These are phyloP conservation scores for Chionographis japonica DNA, from an alignment of 106 monocot genomes.

Conservation along the genomic window DNA sequence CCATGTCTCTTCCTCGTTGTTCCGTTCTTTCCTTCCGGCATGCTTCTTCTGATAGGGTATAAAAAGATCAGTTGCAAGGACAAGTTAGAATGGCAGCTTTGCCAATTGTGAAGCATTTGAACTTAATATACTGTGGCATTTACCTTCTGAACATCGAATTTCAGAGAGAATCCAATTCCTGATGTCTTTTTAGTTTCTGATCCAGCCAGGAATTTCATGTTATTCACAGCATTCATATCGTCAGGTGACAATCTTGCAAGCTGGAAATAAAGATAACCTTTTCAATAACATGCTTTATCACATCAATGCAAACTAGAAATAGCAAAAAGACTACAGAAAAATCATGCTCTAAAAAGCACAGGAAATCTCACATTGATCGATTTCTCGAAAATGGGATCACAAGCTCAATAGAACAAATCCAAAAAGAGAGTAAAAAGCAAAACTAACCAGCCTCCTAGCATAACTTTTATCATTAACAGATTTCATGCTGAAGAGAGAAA, in stretches of 20 bases:
- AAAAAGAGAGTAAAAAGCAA: too few relatives aligned
- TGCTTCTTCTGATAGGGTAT: slow-evolving; percentile 70
- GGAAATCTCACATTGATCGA: too few relatives aligned
- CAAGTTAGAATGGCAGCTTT: neutral
- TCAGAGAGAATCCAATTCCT: slow-evolving; percentile 71
- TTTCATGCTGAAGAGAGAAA: too few relatives aligned
- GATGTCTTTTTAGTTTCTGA: slow-evolving; percentile 67
- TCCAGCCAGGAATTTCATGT: slow-evolving; percentile 75
- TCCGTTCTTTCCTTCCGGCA: slow-evolving; percentile 72
- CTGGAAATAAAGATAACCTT: slow-evolving; percentile 27
- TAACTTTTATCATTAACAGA: too few relatives aligned
- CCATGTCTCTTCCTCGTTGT: slow-evolving; percentile 73
- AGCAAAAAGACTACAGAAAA: neutral
- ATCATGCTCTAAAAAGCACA: too few relatives aligned
- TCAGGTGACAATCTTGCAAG: slow-evolving; percentile 79
- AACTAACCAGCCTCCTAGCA: too few relatives aligned
- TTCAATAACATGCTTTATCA: neutral
- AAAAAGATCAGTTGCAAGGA: neutral
- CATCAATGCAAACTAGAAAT: neutral
- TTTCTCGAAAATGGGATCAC: too few relatives aligned
- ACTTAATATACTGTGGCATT: neutral
- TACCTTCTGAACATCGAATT: slow-evolving; percentile 83
- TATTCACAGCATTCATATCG: slow-evolving; percentile 94
- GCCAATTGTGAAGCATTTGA: neutral
- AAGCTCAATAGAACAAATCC: too few relatives aligned